phyloP scores from a whole-genome alignment of 108 stramenopile species.

The Seminavis robusta region DNA sequence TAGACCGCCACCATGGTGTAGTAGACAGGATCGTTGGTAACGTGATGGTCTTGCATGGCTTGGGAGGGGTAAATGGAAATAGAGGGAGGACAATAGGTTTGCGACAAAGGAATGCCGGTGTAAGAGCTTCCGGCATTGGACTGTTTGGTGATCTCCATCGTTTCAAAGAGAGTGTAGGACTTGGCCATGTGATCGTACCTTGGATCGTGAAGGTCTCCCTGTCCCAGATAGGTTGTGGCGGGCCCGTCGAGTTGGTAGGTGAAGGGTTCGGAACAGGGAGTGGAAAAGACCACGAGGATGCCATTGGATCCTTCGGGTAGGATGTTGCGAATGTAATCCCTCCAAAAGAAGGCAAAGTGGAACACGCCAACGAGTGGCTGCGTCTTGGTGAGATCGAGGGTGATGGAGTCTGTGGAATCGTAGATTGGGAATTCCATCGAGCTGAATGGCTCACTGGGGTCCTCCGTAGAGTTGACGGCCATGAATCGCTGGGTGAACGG shows the following conservation, averaged over 20 bases:
- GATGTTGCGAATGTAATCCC: background rate
- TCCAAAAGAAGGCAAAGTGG: background rate
- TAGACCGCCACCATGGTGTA: conserved; percentile 30
- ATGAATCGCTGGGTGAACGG: too few relatives aligned
- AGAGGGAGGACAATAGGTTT: conserved; percentile 7
- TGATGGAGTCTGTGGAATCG: too few relatives aligned
- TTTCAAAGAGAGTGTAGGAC: background rate
- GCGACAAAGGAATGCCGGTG: background rate
- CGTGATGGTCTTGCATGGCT: conserved; percentile 1
- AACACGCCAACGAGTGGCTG: background rate
- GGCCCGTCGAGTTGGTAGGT: background rate
- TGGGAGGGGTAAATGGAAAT: conserved; percentile 17
- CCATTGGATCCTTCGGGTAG: conserved; percentile 3
- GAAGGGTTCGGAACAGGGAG: background rate
- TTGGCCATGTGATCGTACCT: background rate
- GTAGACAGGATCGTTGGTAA: conserved; percentile 13
- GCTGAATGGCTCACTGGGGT: too few relatives aligned
- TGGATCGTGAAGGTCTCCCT: background rate
- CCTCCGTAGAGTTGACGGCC: too few relatives aligned
- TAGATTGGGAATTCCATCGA: too few relatives aligned
- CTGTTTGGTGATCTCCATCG: background rate
- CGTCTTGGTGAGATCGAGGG: too few relatives aligned
- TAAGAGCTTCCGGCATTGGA: background rate
- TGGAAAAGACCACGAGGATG: conserved; percentile 1
- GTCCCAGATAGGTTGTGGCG: background rate